These are phyloP conservation scores for Pisolithus thermaeus DNA, from an alignment of 1,284 basidiomycete genomes.

Conservation along the genomic window DNA sequence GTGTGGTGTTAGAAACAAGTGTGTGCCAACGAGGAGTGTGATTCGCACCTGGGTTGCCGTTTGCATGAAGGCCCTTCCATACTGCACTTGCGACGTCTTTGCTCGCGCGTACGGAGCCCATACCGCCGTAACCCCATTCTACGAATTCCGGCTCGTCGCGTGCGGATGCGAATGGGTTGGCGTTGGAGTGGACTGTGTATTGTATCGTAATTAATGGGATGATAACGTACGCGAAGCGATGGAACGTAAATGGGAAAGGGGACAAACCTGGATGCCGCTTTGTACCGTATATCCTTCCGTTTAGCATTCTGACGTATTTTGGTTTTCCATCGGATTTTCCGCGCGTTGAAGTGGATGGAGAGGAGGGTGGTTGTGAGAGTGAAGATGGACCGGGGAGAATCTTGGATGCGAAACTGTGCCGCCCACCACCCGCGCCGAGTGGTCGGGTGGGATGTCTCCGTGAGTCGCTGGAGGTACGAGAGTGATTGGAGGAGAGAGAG, in stretches of 20 bases:
- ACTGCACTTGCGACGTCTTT: slow-evolving; percentile 24
- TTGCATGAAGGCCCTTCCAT: slow-evolving; percentile 26
- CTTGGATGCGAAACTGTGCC: slow-evolving; percentile 16
- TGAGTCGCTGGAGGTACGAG: slow-evolving; percentile 15
- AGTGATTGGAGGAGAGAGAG: slow-evolving; percentile 22
- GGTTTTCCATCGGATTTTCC: slow-evolving; percentile 11
- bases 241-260: background rate
- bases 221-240: too few relatives aligned
- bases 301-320: slow-evolving; percentile 54
- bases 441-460: slow-evolving; percentile 14
- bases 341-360: slow-evolving; percentile 8
- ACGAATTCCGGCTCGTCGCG: slow-evolving; percentile 69
- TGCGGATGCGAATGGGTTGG: slow-evolving; percentile 48
- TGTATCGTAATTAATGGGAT: too few relatives aligned
- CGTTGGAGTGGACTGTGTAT: slow-evolving; percentile 8
- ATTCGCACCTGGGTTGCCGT: slow-evolving; percentile 22
- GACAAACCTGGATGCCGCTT: slow-evolving; percentile 32
- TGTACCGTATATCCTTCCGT: slow-evolving; percentile 71
- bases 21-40: slow-evolving; percentile 9
- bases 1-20: background rate
- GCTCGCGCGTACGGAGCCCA: slow-evolving; percentile 57
- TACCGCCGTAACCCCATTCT: slow-evolving; percentile 82
- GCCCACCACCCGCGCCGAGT: slow-evolving; percentile 27
- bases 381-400: slow-evolving; percentile 1
- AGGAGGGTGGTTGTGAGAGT: background rate